phyloP scores from a whole-genome alignment of 2,329 filamentous ascomycete species.

The Nannizzia gypsea region DNA sequence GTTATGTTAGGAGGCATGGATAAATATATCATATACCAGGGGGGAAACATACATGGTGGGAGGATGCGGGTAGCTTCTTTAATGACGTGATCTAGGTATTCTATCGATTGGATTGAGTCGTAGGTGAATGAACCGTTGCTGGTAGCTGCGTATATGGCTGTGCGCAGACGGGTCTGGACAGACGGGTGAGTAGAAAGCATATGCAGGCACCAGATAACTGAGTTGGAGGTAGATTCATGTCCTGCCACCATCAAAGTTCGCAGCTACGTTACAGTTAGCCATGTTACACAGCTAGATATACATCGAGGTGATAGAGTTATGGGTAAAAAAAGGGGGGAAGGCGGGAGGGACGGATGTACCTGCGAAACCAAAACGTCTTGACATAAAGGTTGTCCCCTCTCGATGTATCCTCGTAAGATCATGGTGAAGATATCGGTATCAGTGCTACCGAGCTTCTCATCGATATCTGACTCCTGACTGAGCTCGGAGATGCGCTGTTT shows the following conservation, averaged over 20 bases:
- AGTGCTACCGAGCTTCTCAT: not conserved
- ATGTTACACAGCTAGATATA: not conserved
- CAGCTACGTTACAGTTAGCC: too few species aligned
- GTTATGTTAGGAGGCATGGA: not conserved
- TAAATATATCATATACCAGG: not conserved
- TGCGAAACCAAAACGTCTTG: constrained; percentile 5
- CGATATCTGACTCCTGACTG: not conserved
- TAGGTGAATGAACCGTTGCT: not conserved
- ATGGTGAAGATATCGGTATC: not conserved
- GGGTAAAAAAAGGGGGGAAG: not conserved
- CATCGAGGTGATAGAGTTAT: too few species aligned
- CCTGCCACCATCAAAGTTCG: not conserved
- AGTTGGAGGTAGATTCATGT: constrained; percentile 1
- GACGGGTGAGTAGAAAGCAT: not conserved
- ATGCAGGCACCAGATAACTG: constrained; percentile 3
- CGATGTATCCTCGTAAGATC: constrained; percentile 1
- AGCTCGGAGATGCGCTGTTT: not conserved
- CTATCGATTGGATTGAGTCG: not conserved
- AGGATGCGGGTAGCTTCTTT: constrained; percentile 6
- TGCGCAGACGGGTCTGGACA: not conserved
- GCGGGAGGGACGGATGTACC: not conserved
- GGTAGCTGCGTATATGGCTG: not conserved
- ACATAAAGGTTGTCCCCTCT: not conserved
- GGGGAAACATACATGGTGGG: not conserved
- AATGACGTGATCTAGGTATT: constrained; percentile 4